Conservation (phyloP, 2,329 filamentous ascomycete genomes). For the Fusarium tupiense region DNA sequence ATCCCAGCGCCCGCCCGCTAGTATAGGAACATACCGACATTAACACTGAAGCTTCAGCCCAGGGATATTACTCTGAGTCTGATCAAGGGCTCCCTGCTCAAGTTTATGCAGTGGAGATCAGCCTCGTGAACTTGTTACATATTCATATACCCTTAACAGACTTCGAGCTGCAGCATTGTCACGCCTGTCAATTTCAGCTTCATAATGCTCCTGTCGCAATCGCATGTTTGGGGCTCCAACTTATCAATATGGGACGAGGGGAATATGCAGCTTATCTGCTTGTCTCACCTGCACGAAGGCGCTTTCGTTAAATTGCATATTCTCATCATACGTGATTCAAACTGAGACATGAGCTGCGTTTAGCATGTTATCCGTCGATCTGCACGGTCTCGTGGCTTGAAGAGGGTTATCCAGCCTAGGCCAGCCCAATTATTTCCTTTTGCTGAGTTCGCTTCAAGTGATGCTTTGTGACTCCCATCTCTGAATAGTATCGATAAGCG, state of each 20-base stretch:
- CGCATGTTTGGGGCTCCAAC: not conserved
- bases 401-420: not conserved
- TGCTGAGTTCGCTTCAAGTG: not conserved
- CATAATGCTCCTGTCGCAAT: not conserved
- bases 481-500: not conserved
- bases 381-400: not conserved
- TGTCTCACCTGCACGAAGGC: constrained; percentile 25
- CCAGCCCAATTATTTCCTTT: not conserved
- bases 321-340: not conserved
- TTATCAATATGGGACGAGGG: constrained; percentile 19
- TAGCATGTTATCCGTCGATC: not conserved
- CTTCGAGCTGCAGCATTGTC: not conserved
- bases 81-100: constrained; percentile 25
- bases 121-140: constrained; percentile 3
- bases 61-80: constrained; percentile 36
- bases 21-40: constrained; percentile 13
- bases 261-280: constrained; percentile 7
- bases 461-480: not conserved
- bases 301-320: not conserved
- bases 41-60: constrained; percentile 41
- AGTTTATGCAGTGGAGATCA: constrained; percentile 26
- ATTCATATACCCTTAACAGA: not conserved
- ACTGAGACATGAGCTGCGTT: constrained; percentile 19
- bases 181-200: not conserved
- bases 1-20: constrained; percentile 28